phyloP scores from a whole-genome alignment of 768 basidiomycete species.

The Termitomyces sp. region DNA sequence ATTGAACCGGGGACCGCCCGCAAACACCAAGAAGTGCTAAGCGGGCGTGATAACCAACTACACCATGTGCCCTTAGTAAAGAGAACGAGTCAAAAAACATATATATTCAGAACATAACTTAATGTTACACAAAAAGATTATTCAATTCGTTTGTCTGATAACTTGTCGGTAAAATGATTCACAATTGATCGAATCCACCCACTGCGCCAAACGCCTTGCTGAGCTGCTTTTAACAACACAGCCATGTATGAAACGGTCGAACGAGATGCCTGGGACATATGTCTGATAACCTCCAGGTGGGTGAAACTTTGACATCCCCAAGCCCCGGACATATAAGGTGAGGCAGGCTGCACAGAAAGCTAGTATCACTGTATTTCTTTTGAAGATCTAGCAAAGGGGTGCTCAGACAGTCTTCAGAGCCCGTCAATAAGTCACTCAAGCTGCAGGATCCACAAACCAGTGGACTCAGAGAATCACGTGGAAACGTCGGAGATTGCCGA shows the following conservation, averaged over 20 bases:
- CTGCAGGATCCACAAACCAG: too few species aligned
- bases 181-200: constrained; percentile 73
- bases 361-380: constrained; percentile 64
- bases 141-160: constrained; percentile 24
- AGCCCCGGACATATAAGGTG: constrained; percentile 30
- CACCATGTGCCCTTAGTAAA: constrained; percentile 21
- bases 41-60: constrained; percentile 29
- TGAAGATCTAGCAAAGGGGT: constrained; percentile 62
- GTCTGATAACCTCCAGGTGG: constrained; percentile 22
- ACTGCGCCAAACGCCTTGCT: constrained; percentile 62
- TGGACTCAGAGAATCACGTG: too few species aligned
- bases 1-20: constrained; percentile 25
- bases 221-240: constrained; percentile 77
- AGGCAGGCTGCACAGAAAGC: constrained; percentile 7
- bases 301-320: constrained; percentile 57
- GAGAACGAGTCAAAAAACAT: too few species aligned
- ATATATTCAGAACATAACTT: too few species aligned
- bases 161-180: constrained; percentile 69
- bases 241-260: constrained; percentile 83
- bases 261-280: constrained; percentile 56
- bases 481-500: too few species aligned
- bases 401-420: constrained; percentile 46
- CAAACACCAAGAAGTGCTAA: constrained; percentile 19
- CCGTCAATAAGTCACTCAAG: background rate
- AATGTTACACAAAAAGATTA: too few species aligned